Conservation (phyloP, 768 basidiomycete species). For the Rhizopogon vulgaris region DNA sequence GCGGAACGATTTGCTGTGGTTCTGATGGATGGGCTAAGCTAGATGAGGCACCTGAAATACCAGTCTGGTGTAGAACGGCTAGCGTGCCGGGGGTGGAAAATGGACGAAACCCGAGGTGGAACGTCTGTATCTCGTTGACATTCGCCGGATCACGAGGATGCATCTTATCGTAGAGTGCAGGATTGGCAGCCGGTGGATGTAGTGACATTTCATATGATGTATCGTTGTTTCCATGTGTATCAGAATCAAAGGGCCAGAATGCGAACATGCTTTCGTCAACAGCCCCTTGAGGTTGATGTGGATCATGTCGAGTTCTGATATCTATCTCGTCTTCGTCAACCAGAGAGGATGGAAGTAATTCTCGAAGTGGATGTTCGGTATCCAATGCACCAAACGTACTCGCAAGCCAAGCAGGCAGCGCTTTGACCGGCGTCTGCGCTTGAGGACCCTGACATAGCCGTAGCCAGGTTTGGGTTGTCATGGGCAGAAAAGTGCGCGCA, state of each 20-base stretch:
- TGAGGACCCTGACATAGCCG: conserved; percentile 7
- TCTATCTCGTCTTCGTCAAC: conserved; percentile 2
- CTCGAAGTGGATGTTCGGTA: conserved; percentile 28
- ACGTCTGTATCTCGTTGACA: background rate
- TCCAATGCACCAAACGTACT: conserved; percentile 43
- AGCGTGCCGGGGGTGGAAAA: background rate
- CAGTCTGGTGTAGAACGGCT: background rate
- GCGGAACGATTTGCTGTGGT: background rate
- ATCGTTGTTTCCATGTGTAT: background rate
- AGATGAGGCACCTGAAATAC: background rate
- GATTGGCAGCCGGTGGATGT: background rate
- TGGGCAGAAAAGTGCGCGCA: conserved; percentile 13
- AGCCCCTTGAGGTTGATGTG: background rate
- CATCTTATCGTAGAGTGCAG: background rate
- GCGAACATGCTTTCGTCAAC: conserved; percentile 16
- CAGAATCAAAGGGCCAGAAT: conserved; percentile 21
- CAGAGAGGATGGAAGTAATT: conserved; percentile 20
- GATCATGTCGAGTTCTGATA: background rate
- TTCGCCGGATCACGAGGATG: background rate
- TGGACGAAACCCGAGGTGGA: background rate
- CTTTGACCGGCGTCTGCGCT: conserved; percentile 13
- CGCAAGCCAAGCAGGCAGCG: conserved; percentile 53
- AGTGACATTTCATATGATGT: background rate
- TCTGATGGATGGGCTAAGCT: background rate
- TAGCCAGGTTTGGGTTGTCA: conserved; percentile 8